phyloP scores from a whole-genome alignment of 441 rosid species.

The Geranium incanum region DNA sequence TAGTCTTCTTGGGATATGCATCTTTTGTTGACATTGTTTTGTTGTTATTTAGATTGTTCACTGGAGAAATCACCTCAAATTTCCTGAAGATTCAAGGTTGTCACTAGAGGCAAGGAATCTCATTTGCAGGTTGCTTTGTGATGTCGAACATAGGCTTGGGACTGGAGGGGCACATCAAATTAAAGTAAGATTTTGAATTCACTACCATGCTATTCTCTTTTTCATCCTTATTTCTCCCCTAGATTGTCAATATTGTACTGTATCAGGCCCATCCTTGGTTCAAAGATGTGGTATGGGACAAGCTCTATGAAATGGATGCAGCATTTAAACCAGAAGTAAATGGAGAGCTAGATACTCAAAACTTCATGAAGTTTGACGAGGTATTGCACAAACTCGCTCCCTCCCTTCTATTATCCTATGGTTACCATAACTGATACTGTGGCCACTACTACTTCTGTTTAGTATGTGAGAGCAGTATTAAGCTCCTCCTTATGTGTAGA shows the following conservation, averaged over 20 bases:
- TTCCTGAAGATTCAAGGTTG: slow-evolving; percentile 74
- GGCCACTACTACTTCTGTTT: neutral
- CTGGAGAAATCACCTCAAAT: slow-evolving; percentile 81
- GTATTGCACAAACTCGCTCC: slow-evolving; percentile 35
- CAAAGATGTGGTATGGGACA: slow-evolving; percentile 71
- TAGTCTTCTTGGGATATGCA: neutral
- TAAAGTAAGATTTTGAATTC: slow-evolving; percentile 47
- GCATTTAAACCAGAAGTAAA: slow-evolving; percentile 91
- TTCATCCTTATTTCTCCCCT: slow-evolving; percentile 15
- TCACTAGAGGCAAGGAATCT: slow-evolving; percentile 82
- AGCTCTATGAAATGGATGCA: slow-evolving; percentile 87
- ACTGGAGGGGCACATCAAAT: slow-evolving; percentile 79
- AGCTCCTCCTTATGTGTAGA: neutral
- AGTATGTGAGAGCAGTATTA: neutral
- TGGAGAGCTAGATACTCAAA: slow-evolving; percentile 89
- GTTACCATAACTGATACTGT: neutral
- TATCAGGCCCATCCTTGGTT: slow-evolving; percentile 95
- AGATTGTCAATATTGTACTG: slow-evolving; percentile 24
- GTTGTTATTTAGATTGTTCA: slow-evolving; percentile 65
- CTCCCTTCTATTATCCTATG: neutral
- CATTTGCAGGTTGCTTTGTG: slow-evolving; percentile 74
- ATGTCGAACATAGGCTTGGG: slow-evolving; percentile 86
- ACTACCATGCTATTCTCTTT: slow-evolving; percentile 14
- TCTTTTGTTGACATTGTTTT: slow-evolving; percentile 3
- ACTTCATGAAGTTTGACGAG: slow-evolving; percentile 97